Base-by-base conservation (phyloP, 306 rosid species). In the Comarum palustre region DNA sequence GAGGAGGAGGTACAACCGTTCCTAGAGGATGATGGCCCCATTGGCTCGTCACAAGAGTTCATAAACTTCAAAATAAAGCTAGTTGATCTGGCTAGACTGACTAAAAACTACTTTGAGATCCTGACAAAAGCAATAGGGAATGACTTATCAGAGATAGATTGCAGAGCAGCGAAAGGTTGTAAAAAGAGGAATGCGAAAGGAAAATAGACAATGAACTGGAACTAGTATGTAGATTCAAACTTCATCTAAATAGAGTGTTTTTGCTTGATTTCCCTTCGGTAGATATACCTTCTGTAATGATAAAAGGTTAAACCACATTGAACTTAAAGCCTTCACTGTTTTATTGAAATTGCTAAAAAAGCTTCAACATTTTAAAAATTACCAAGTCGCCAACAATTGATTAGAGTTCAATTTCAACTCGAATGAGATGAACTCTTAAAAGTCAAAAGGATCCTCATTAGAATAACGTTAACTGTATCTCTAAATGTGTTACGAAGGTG, bases 1-100 rank as follows among this genome's bases (percentile, higher is more conserved):
- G 78, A 84, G 72, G 22, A 5, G 69, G 82, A 76, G 48, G 4
- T 80, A 7, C 29, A 3, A 0, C 43, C 38, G 20, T 73, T 77
- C 52, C 41, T 79, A 1, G 38, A 27, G 16, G 63, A 58, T 12
- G 36, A 27, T 58, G 14, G 7, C 12, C 77, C 2, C 57, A 39
- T 39, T 39, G 43, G 71, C 2, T 31, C 24, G 50, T 24, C 57
- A 3, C 10, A 31, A 4, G 64, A 59, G 1, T 69, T 77, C 39
- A 11, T 19, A 5, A n/a, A 29, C 9, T 75, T 72, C 39, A 48
- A 32, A 0, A 1, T 0, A 50, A 78, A 73, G 72, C 55, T 82
- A 11, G 24, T 20, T 14, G 20, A 41, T 32, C 42, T 80, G 32
- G 82, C 85, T 2, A 15, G 5, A 3, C 12, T 31, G 4, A 6